A percentile compares a stretch with the other conserved stretches of the same genome.
phyloP scores from a whole-genome alignment of 2,329 filamentous ascomycete species.

The Westerdykella sp. region DNA sequence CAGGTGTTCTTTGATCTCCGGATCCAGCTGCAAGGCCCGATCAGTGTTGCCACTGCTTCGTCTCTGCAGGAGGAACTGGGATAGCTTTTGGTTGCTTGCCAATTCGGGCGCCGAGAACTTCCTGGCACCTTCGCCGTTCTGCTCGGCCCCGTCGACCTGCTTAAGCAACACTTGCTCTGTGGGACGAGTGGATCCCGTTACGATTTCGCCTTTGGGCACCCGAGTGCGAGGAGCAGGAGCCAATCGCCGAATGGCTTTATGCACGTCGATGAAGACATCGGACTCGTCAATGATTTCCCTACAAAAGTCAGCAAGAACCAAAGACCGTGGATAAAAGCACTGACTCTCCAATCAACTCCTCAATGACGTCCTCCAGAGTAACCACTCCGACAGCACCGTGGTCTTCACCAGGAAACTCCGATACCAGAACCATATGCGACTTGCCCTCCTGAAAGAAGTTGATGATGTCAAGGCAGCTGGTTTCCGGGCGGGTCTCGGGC shows the following conservation, averaged over 20 bases:
- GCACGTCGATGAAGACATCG: conserved; percentile 95
- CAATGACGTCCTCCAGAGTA: conserved; percentile 95
- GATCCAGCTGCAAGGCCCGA: conserved; percentile 31
- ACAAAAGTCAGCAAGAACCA: conserved; percentile 7
- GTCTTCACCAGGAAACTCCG: conserved; percentile 82
- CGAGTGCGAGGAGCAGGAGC: conserved; percentile 75
- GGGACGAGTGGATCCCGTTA: conserved; percentile 37
- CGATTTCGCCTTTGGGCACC: conserved; percentile 52
- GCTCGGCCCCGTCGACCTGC: conserved; percentile 11
- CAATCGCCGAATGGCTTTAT: conserved; percentile 91
- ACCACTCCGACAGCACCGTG: conserved; percentile 88
- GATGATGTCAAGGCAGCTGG: conserved; percentile 95
- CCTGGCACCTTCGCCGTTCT: conserved; percentile 6
- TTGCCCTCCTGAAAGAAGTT: conserved; percentile 99
- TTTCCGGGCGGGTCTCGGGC: conserved; percentile 89
- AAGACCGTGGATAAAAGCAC: conserved; percentile 32
- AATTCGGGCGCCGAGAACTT: conserved; percentile 31
- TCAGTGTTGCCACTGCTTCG: conserved; percentile 38
- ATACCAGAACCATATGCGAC: conserved; percentile 96
- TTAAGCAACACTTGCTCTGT: conserved; percentile 20
- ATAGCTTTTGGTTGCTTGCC: conserved; percentile 27
- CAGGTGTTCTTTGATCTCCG: conserved; percentile 54
- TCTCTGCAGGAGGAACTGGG: conserved; percentile 42
- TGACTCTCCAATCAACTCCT: conserved; percentile 95
- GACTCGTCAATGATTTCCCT: conserved; percentile 99